Conservation (phyloP, 352 stramenopile genomes). For the Globisporangium spiculum region DNA sequence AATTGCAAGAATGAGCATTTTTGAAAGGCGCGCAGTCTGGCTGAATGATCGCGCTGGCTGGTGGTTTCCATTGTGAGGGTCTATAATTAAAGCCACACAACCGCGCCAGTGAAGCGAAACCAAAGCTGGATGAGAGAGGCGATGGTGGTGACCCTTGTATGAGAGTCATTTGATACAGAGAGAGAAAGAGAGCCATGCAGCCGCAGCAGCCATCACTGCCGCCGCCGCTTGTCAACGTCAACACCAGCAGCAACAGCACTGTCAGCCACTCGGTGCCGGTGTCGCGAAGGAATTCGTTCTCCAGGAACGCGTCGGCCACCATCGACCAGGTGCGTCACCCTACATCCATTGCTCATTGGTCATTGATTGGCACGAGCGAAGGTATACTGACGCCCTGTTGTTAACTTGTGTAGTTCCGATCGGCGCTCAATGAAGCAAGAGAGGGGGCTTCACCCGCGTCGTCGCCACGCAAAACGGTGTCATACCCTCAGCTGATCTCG, state of each 20-base stretch:
- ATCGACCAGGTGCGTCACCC: conserved; percentile 31
- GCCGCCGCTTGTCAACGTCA: not conserved
- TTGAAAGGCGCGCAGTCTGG: not conserved
- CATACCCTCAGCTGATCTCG: conserved; percentile 22
- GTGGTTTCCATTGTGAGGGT: not conserved
- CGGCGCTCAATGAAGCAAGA: conserved; percentile 16
- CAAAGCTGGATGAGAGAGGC: not conserved
- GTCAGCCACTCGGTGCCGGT: conserved; percentile 15
- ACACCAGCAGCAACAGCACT: not conserved
- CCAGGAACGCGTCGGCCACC: conserved; percentile 19
- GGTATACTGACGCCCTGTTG: not conserved
- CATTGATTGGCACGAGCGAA: not conserved
- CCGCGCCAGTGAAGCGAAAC: not conserved
- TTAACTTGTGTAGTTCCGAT: conserved; percentile 8
- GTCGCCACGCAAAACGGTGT: conserved; percentile 29
- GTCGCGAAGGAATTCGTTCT: conserved; percentile 35
- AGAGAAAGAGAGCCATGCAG: not conserved
- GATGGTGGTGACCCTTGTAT: not conserved
- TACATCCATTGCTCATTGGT: not conserved
- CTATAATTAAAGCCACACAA: not conserved
- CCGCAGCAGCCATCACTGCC: not conserved
- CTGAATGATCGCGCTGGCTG: not conserved
- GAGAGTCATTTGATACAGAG: not conserved
- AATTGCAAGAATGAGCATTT: not conserved
- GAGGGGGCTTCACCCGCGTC: not conserved